Evolutionary conservation across 768 basidiomycete species (phyloP).

Genomic region (Leccinum arenicola): DNA sequence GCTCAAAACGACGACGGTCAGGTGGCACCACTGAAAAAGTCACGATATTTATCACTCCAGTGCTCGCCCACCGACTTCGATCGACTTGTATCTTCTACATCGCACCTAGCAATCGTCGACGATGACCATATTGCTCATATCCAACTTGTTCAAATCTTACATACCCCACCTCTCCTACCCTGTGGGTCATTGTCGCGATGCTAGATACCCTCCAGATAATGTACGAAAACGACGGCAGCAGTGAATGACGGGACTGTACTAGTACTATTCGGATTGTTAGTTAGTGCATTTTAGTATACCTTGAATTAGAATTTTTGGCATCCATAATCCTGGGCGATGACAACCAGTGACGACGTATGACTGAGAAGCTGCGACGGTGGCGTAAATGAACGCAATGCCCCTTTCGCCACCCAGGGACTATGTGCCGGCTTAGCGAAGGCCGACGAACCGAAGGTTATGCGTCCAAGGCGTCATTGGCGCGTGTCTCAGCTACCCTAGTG

Average conservation of each 20-base stretch:
- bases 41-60: slow-evolving; percentile 25
- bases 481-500: slow-evolving; percentile 18
- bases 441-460: slow-evolving; percentile 11
- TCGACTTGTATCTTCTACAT: slow-evolving; percentile 31
- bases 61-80: slow-evolving; percentile 7
- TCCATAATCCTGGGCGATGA: background rate
- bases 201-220: slow-evolving; percentile 31
- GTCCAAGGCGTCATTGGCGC: slow-evolving; percentile 12
- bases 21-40: slow-evolving; percentile 21
- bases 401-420: slow-evolving; percentile 26
- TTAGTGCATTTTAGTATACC: slow-evolving; percentile 33
- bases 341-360: background rate
- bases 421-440: slow-evolving; percentile 11
- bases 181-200: slow-evolving; percentile 31
- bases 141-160: slow-evolving; percentile 18
- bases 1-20: slow-evolving; percentile 28
- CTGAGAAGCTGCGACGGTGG: slow-evolving; percentile 11
- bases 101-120: slow-evolving; percentile 24
- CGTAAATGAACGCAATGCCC: slow-evolving; percentile 8
- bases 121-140: slow-evolving; percentile 31
- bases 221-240: slow-evolving; percentile 29
- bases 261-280: slow-evolving; percentile 32
- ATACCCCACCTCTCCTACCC: slow-evolving; percentile 15
- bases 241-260: slow-evolving; percentile 32
- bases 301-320: slow-evolving; percentile 35